phyloP scores from a whole-genome alignment of 805 yeast genomes.

The Sugiyamaella americana region DNA sequence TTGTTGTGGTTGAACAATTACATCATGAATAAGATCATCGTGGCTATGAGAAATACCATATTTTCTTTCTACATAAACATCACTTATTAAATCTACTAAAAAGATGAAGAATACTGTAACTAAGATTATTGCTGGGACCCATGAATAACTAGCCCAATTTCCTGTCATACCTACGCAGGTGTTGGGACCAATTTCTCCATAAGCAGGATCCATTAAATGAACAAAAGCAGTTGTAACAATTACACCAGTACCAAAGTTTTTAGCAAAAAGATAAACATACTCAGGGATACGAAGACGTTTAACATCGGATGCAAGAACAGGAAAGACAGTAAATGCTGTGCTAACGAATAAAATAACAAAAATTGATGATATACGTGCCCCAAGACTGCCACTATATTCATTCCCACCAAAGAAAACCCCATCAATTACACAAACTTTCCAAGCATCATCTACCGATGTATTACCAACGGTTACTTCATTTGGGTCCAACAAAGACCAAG shows the following conservation, averaged over 20 bases:
- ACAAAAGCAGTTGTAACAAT: conserved; percentile 71
- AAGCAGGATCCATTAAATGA: conserved; percentile 47
- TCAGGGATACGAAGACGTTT: conserved; percentile 26
- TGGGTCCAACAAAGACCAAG: conserved; percentile 21
- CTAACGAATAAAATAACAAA: conserved; percentile 54
- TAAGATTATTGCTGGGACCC: conserved; percentile 50
- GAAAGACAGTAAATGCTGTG: conserved; percentile 43
- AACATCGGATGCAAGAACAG: conserved; percentile 26
- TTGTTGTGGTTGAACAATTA: conserved; percentile 15
- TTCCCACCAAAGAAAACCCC: conserved; percentile 39
- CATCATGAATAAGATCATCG: conserved; percentile 18
- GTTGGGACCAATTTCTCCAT: conserved; percentile 29
- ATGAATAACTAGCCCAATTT: conserved; percentile 47
- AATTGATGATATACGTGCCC: conserved; percentile 49
- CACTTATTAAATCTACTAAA: conserved; percentile 44
- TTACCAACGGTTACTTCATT: conserved; percentile 27
- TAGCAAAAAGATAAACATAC: conserved; percentile 30
- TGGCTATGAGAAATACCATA: conserved; percentile 31
- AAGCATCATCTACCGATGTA: conserved; percentile 29
- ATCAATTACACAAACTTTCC: conserved; percentile 39
- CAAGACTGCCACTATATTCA: conserved; percentile 40
- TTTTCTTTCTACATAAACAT: conserved; percentile 37
- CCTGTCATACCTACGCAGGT: conserved; percentile 41
- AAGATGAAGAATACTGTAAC: conserved; percentile 42
- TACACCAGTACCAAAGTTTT: conserved; percentile 69